Evolutionary conservation across 2,329 filamentous ascomycete species (phyloP).

Genomic region (Pseudonectria foliicola): DNA sequence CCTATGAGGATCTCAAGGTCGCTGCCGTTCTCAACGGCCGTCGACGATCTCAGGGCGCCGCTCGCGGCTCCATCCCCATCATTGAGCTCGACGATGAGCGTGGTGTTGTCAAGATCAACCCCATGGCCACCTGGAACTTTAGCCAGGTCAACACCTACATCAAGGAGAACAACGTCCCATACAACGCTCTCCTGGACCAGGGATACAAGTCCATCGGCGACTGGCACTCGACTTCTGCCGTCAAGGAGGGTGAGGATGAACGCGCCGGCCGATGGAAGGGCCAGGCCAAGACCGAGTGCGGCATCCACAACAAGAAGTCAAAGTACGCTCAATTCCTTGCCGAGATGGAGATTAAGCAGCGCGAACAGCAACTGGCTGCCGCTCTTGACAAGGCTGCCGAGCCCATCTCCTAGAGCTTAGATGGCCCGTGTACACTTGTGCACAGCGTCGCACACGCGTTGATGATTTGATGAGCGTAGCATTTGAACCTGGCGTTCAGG

Average conservation of each 20-base stretch:
- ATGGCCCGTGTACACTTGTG: conserved; percentile 13
- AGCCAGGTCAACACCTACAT: conserved; percentile 84
- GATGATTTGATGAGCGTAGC: conserved; percentile 23
- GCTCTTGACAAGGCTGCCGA: conserved; percentile 21
- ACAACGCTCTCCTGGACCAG: conserved; percentile 81
- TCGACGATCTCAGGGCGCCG: conserved; percentile 84
- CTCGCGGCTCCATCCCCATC: conserved; percentile 83
- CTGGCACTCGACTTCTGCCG: conserved; percentile 93
- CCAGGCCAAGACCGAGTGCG: conserved; percentile 91
- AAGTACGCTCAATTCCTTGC: conserved; percentile 81
- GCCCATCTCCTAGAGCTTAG: conserved; percentile 17
- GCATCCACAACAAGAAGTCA: conserved; percentile 96
- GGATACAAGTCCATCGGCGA: conserved; percentile 99
- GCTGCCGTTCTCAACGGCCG: conserved; percentile 89
- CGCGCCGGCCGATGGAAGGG: conserved; percentile 96
- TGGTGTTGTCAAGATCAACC: conserved; percentile 95
- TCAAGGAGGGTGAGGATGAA: conserved; percentile 89
- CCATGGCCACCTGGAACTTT: conserved; percentile 90
- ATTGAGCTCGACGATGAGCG: conserved; percentile 85
- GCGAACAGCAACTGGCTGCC: conserved; percentile 36
- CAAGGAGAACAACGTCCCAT: conserved; percentile 78
- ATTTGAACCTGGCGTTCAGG: conserved; percentile 21
- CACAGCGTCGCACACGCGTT: conserved; percentile 8
- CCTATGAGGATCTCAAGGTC: conserved; percentile 80
- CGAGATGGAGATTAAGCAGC: conserved; percentile 63